Conservation (phyloP, 169 alveolate genomes). For the Babesia ovis region DNA sequence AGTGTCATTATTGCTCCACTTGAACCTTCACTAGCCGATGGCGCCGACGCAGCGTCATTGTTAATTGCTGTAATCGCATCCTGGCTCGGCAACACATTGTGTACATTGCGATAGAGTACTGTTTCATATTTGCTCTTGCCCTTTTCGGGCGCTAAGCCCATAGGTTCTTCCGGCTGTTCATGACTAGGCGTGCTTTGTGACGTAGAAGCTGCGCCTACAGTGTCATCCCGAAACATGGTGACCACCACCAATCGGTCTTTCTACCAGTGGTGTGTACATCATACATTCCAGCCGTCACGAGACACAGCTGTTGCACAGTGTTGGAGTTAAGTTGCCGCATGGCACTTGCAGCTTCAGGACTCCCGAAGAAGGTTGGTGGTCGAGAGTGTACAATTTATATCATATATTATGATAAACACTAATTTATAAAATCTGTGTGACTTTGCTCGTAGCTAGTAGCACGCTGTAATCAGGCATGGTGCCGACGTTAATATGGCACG, state of each 20-base stretch:
- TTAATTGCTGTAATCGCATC: not conserved
- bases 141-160: not conserved
- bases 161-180: not conserved
- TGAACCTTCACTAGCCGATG: not conserved
- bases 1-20: conserved; percentile 9
- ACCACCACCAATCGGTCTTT: not conserved
- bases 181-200: not conserved
- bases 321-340: no score
- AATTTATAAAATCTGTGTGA: no score
- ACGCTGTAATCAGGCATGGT: no score
- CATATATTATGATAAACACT: no score
- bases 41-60: not conserved
- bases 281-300: not conserved
- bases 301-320: not conserved
- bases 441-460: no score
- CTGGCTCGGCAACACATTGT: not conserved
- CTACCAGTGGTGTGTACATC: not conserved
- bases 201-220: not conserved
- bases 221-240: conserved; percentile 28
- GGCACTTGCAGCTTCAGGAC: no score
- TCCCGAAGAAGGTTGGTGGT: no score
- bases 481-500: no score
- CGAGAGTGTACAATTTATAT: no score
- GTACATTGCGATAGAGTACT: conserved; percentile 5
- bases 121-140: not conserved